These are phyloP conservation scores for Orbilia quercus DNA, from an alignment of 2,329 filamentous ascomycete genomes.

Conservation along the genomic window DNA sequence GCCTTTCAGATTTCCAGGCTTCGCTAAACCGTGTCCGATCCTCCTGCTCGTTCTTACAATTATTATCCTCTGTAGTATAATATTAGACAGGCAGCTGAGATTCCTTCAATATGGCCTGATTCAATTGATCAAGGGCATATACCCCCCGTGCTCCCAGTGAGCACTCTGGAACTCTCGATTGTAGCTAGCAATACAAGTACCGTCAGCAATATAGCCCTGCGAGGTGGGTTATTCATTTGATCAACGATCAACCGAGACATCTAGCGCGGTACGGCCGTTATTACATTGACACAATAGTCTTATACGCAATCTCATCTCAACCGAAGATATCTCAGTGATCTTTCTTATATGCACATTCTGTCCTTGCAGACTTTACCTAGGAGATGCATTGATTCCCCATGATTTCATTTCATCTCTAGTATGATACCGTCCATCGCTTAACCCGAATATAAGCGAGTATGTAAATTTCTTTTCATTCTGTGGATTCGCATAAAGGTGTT, in stretches of 20 bases:
- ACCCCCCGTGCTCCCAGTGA: too few relatives aligned
- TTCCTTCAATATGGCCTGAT: background rate
- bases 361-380: constrained; percentile 13
- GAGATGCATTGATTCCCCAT: constrained; percentile 21
- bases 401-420: background rate
- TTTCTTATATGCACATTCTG: constrained; percentile 26
- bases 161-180: constrained; percentile 1
- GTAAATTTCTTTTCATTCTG: too few relatives aligned
- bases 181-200: constrained; percentile 5
- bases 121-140: too few relatives aligned
- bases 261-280: background rate
- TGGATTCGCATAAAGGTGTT: constrained; percentile 17
- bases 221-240: background rate
- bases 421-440: constrained; percentile 20
- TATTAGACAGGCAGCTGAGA: background rate
- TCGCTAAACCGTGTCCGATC: too few relatives aligned
- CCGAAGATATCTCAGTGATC: too few relatives aligned
- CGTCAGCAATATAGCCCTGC: constrained; percentile 14
- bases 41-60: too few relatives aligned
- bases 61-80: constrained; percentile 23
- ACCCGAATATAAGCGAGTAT: constrained; percentile 13
- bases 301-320: background rate
- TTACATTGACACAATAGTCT: background rate
- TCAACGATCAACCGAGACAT: background rate
- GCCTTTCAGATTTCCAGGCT: too few relatives aligned